phyloP scores from a whole-genome alignment of 2,329 filamentous ascomycete species.

The Magnaporthiopsis incrustans region DNA sequence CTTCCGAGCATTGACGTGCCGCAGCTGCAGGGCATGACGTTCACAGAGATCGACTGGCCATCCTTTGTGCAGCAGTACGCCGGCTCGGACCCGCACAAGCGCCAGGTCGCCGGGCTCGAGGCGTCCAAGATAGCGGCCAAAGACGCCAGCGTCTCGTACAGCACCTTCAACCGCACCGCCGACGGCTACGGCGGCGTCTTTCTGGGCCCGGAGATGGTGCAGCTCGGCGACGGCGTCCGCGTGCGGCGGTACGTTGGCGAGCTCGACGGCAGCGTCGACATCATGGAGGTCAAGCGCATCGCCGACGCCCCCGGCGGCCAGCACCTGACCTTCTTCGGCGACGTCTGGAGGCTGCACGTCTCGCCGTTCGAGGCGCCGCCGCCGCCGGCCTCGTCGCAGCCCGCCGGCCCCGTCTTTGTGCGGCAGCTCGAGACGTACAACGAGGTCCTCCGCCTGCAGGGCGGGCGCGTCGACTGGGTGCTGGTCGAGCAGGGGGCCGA shows the following conservation, averaged over 20 bases:
- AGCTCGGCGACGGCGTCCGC: constrained; percentile 25
- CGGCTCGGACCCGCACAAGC: constrained; percentile 8
- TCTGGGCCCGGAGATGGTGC: constrained; percentile 27
- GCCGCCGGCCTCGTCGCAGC: constrained; percentile 8
- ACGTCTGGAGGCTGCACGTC: constrained; percentile 14
- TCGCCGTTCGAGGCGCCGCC: constrained; percentile 2
- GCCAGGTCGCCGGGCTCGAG: constrained; percentile 24
- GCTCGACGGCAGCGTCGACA: constrained; percentile 11
- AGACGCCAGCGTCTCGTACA: constrained; percentile 26
- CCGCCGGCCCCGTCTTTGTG: constrained; percentile 17
- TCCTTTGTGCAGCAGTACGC: constrained; percentile 14
- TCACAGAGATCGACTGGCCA: constrained; percentile 22
- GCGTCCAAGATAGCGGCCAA: constrained; percentile 29
- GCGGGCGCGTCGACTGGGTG: constrained; percentile 5
- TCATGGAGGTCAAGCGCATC: constrained; percentile 23
- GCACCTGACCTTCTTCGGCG: constrained; percentile 19
- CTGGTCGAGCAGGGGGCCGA: constrained; percentile 5
- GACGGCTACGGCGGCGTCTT: constrained; percentile 24
- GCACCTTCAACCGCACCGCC: constrained; percentile 21
- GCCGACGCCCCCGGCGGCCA: constrained; percentile 9
- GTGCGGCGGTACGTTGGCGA: constrained; percentile 14
- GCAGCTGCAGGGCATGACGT: constrained; percentile 18
- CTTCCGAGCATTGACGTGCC: constrained; percentile 21
- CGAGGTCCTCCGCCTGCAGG: constrained; percentile 8
- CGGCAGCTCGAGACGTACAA: constrained; percentile 18